These are phyloP conservation scores for Suillus placidus DNA, from an alignment of 768 basidiomycete species.

Conservation along the genomic window DNA sequence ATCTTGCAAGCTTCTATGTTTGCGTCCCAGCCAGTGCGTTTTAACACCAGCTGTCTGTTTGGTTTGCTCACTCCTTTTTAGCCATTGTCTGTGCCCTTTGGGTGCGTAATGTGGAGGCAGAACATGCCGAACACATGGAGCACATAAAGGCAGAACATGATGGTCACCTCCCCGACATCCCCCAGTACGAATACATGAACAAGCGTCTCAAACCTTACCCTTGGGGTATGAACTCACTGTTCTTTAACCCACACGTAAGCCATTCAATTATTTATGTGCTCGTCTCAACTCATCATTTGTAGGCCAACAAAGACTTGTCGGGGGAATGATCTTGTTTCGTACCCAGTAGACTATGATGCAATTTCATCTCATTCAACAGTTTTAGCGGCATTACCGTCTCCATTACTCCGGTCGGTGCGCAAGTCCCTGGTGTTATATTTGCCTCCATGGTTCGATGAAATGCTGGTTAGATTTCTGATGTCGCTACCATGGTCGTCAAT, in stretches of 20 bases:
- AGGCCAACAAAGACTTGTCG: slow-evolving; percentile 71
- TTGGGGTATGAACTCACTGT: slow-evolving; percentile 83
- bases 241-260: slow-evolving; percentile 76
- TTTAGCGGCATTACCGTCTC: too few species aligned
- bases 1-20: slow-evolving; percentile 60
- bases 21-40: slow-evolving; percentile 75
- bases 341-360: slow-evolving; percentile 1
- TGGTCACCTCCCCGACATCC: slow-evolving; percentile 69
- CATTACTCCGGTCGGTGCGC: too few species aligned
- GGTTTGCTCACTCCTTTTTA: slow-evolving; percentile 17
- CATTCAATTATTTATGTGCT: neutral
- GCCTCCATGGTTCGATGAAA: neutral
- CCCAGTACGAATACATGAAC: slow-evolving; percentile 80
- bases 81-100: slow-evolving; percentile 38
- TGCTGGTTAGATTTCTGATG: neutral
- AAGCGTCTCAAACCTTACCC: slow-evolving; percentile 78
- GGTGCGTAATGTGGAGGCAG: slow-evolving; percentile 55
- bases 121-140: slow-evolving; percentile 72
- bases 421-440: neutral
- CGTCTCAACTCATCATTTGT: slow-evolving; percentile 11
- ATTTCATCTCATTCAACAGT: neutral
- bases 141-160: slow-evolving; percentile 74
- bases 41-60: slow-evolving; percentile 11
- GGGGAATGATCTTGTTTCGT: slow-evolving; percentile 21
- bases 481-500: neutral